Percentiles rank a stretch among this genome's conserved stretches.
These are phyloP conservation scores for Claviceps pazoutovae DNA, from an alignment of 2,329 filamentous ascomycete genomes.

Conservation along the genomic window DNA sequence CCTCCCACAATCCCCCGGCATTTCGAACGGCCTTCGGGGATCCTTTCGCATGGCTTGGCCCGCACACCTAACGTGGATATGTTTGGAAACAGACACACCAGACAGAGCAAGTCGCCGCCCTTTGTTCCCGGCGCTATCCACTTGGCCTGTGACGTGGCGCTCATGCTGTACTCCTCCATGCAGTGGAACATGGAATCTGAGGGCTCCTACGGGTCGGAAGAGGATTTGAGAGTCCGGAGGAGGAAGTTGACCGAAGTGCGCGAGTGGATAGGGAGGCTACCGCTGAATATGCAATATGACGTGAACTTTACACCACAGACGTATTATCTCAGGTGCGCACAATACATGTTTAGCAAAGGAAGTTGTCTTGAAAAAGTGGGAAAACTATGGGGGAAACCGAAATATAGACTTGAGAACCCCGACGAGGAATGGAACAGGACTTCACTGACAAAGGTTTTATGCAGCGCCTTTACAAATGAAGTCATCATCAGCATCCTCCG, in stretches of 20 bases:
- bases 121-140: slow-evolving; percentile 6
- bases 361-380: too few species aligned
- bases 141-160: slow-evolving; percentile 7
- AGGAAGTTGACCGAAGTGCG: slow-evolving; percentile 1
- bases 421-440: not conserved
- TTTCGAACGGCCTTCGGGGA: slow-evolving; percentile 3
- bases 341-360: not conserved
- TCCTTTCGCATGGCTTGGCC: not conserved
- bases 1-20: slow-evolving; percentile 5
- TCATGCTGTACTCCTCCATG: slow-evolving; percentile 8
- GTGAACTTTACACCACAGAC: slow-evolving; percentile 9
- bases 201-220: not conserved
- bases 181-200: slow-evolving; percentile 3
- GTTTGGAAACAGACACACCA: slow-evolving; percentile 3
- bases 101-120: slow-evolving; percentile 1
- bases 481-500: slow-evolving; percentile 8
- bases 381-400: too few species aligned
- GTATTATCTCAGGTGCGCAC: slow-evolving; percentile 6
- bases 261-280: slow-evolving; percentile 5
- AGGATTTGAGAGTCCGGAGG: slow-evolving; percentile 5
- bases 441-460: too few species aligned
- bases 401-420: too few species aligned
- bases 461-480: slow-evolving; percentile 7
- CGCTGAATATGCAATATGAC: slow-evolving; percentile 6
- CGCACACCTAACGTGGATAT: slow-evolving; percentile 4